phyloP scores from a whole-genome alignment of 495 filamentous ascomycete genomes.

The Chlorociboria aeruginascens region DNA sequence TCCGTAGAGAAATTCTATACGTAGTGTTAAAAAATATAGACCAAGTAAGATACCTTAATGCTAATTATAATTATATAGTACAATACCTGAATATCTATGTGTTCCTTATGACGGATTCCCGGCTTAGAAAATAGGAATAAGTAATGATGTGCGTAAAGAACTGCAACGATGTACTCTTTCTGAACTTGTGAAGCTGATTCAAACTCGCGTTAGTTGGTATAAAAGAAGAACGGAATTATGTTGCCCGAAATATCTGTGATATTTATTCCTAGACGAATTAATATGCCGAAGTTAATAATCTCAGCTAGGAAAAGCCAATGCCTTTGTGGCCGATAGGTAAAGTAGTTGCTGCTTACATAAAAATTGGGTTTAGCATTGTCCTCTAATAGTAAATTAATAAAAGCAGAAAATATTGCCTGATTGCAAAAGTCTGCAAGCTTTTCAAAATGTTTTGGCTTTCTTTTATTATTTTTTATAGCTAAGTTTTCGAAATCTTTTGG shows the following conservation, averaged over 20 bases:
- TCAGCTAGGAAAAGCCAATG: slow-evolving; percentile 27
- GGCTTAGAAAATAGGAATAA: slow-evolving; percentile 13
- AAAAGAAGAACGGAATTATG: slow-evolving; percentile 20
- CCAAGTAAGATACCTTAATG: too few relatives aligned
- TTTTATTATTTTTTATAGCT: slow-evolving; percentile 19
- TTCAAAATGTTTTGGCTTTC: slow-evolving; percentile 13
- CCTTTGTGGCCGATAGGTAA: slow-evolving; percentile 8
- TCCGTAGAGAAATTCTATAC: slow-evolving; percentile 20
- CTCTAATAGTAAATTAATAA: slow-evolving; percentile 20
- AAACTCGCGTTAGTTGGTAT: slow-evolving; percentile 19
- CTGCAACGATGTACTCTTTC: slow-evolving; percentile 22
- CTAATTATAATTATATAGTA: neutral
- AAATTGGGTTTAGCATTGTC: slow-evolving; percentile 10
- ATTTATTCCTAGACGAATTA: slow-evolving; percentile 18
- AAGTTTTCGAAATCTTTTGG: slow-evolving; percentile 20
- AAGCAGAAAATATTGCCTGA: slow-evolving; percentile 18
- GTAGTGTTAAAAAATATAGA: too few relatives aligned
- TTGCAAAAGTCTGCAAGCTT: slow-evolving; percentile 17
- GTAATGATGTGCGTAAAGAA: slow-evolving; percentile 22
- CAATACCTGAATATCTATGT: slow-evolving; percentile 21
- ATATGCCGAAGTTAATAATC: slow-evolving; percentile 17
- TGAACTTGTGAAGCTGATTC: slow-evolving; percentile 19
- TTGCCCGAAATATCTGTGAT: slow-evolving; percentile 18
- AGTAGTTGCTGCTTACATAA: slow-evolving; percentile 10
- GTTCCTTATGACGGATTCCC: slow-evolving; percentile 22